Conservation (phyloP, 352 stramenopile genomes). For the Globisporangium okanoganense region DNA sequence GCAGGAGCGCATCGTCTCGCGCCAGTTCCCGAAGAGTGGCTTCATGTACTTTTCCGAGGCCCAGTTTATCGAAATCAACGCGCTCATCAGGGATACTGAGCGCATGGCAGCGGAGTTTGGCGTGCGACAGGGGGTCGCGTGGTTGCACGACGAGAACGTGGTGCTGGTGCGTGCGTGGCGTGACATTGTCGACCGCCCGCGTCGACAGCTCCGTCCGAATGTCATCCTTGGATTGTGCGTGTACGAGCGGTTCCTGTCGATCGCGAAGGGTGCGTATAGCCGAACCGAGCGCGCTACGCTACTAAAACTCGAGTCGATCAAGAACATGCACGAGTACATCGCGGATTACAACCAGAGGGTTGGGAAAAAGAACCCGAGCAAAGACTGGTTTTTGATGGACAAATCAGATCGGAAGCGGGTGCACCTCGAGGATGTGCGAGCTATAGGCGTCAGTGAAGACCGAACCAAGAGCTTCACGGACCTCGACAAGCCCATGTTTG, state of each 20-base stretch:
- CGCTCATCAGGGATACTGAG: conserved; percentile 7
- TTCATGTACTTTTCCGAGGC: conserved; percentile 15
- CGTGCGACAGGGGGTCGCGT: conserved; percentile 1
- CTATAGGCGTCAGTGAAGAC: background rate
- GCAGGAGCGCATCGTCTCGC: conserved; percentile 10
- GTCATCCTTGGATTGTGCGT: conserved; percentile 3
- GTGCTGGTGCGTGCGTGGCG: conserved; percentile 12
- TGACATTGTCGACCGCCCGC: conserved; percentile 3
- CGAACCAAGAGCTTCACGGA: conserved; percentile 8
- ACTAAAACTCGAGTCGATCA: conserved; percentile 4
- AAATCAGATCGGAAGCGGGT: background rate
- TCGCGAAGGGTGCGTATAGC: background rate
- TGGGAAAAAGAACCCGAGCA: background rate
- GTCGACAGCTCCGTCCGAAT: background rate
- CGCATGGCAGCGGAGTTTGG: background rate
- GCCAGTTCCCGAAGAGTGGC: conserved; percentile 6
- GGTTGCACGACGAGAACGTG: conserved; percentile 7
- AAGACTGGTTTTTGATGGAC: conserved; percentile 8
- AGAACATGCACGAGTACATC: conserved; percentile 12
- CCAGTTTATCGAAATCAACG: conserved; percentile 3
- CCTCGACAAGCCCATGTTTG: conserved; percentile 5
- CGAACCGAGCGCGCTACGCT: conserved; percentile 3
- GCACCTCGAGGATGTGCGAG: background rate
- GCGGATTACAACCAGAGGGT: conserved; percentile 5
- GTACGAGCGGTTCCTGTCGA: conserved; percentile 10